Evolutionary conservation across 495 filamentous ascomycete species (phyloP).

Genomic region (Penicillium bovifimosum): DNA sequence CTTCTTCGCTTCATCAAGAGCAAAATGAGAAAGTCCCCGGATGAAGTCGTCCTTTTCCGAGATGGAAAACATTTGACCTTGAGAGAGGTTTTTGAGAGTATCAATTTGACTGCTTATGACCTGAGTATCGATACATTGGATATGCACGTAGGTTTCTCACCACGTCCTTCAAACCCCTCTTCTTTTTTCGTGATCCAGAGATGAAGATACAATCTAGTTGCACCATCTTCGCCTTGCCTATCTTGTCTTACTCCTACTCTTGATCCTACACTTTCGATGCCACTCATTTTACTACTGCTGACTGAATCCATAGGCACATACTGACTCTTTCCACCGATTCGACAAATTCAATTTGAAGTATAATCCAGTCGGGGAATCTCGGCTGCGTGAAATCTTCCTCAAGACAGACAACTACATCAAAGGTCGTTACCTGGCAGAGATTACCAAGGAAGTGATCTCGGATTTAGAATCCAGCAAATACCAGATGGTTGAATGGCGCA

Average conservation of each 20-base stretch:
- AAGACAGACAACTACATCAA: slow-evolving; percentile 98
- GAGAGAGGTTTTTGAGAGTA: slow-evolving; percentile 91
- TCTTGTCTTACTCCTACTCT: not conserved
- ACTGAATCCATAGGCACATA: slow-evolving; percentile 64
- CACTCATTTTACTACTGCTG: not conserved
- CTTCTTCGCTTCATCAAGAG: slow-evolving; percentile 96
- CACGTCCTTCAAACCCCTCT: not conserved
- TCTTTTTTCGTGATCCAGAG: not conserved
- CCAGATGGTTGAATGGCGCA: slow-evolving; percentile 98
- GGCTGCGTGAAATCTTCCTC: slow-evolving; percentile 89
- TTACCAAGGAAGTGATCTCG: slow-evolving; percentile 96
- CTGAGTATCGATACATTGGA: slow-evolving; percentile 97
- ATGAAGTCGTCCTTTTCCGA: slow-evolving; percentile 88
- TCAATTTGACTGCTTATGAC: slow-evolving; percentile 95
- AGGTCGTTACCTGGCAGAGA: slow-evolving; percentile 91
- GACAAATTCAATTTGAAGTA: slow-evolving; percentile 99
- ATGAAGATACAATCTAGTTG: not conserved
- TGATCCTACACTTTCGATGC: not conserved
- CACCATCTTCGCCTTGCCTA: not conserved
- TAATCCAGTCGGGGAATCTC: slow-evolving; percentile 93
- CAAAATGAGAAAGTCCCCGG: slow-evolving; percentile 96
- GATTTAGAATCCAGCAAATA: slow-evolving; percentile 98
- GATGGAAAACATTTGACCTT: slow-evolving; percentile 91
- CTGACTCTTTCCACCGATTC: slow-evolving; percentile 96
- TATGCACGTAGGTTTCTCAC: slow-evolving; percentile 71